Percentiles rank a stretch among this genome's conserved stretches.
These are phyloP conservation scores for Apostasia ramifera DNA, from an alignment of 106 monocot species.

Conservation along the genomic window DNA sequence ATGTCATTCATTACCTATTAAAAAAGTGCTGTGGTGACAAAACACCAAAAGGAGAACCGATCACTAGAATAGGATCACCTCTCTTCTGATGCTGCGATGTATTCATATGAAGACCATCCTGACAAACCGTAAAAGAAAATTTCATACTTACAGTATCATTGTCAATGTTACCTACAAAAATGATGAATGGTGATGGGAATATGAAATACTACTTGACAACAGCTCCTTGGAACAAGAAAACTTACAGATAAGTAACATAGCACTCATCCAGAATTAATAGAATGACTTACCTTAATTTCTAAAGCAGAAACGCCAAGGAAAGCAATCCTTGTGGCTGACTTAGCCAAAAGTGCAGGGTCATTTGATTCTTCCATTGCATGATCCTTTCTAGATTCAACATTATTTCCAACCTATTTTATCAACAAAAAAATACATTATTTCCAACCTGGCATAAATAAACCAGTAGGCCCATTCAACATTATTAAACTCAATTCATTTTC, in stretches of 20 bases:
- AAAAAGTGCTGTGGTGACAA: conserved; percentile 80
- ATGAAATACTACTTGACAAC: background rate
- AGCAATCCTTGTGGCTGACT: conserved; percentile 58
- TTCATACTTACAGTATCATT: background rate
- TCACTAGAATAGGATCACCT: conserved; percentile 68
- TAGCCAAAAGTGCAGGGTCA: conserved; percentile 17
- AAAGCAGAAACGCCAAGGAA: conserved; percentile 50
- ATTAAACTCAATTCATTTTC: background rate
- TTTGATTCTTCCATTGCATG: conserved; percentile 22
- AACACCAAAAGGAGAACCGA: conserved; percentile 92
- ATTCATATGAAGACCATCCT: conserved; percentile 33
- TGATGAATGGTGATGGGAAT: background rate
- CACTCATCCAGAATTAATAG: background rate
- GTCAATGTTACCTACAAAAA: background rate
- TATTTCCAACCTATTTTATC: conserved; percentile 5
- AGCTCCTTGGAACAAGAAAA: background rate
- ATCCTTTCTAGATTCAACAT: conserved; percentile 15
- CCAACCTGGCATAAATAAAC: conserved; percentile 25
- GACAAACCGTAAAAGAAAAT: conserved; percentile 9
- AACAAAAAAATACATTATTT: conserved; percentile 9
- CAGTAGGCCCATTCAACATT: background rate
- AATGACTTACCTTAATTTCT: conserved; percentile 35
- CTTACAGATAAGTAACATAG: background rate
- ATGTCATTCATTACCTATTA: conserved; percentile 54
- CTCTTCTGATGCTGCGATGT: conserved; percentile 47